Base-by-base conservation (phyloP, 225 moss, liverwort and hornwort species). In the Takakia lepidozioides region DNA sequence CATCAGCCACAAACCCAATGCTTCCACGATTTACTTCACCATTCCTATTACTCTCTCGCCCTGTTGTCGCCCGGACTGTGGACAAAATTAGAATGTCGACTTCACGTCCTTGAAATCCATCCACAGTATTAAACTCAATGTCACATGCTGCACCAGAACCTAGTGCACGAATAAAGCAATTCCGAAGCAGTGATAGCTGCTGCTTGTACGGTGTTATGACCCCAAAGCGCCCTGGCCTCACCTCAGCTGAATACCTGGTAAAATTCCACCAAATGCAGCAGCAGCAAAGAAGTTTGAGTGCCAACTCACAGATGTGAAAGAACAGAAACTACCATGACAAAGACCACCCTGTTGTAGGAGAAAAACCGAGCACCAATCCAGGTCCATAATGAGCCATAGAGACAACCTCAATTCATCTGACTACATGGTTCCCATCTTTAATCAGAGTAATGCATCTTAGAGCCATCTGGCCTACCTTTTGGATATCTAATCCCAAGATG, bases 101-200 rank as follows among this genome's bases (percentile, higher is more conserved):
- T 58, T 98, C 98, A 46, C 95, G 72, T 23, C 98, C 98, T 58
- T 98, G 98, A 47, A 83, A 98, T 19, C 91, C 98, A 72, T 98
- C 91, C 63, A 98, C 98, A 25, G 91, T 98, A 55, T 91, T 98
- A 57, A 98, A 98, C 46, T 98, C 98, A 48, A 98, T 71, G 54
- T 78, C 83, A 19, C 76, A 65, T 23, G 84, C 59, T 32, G 49
- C 60, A 3, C 65, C 42, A 43, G 74, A 51, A 48, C 98, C 91
- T 18, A 85, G 29, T 13, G 59, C 48, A 57, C 66, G 83, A 38
- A 38, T 51, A 18, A 91, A 95, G 18, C 80, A 73, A 10, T 87
- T 81, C 52, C 73, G 90, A 24, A 95, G 80, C 20, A 85, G 64
- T 46, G 61, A 67, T 25, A 80, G 52, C 57, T 98, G 98, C 72